Conservation (phyloP, 495 filamentous ascomycete species). For the Penicillium cataractarum region DNA sequence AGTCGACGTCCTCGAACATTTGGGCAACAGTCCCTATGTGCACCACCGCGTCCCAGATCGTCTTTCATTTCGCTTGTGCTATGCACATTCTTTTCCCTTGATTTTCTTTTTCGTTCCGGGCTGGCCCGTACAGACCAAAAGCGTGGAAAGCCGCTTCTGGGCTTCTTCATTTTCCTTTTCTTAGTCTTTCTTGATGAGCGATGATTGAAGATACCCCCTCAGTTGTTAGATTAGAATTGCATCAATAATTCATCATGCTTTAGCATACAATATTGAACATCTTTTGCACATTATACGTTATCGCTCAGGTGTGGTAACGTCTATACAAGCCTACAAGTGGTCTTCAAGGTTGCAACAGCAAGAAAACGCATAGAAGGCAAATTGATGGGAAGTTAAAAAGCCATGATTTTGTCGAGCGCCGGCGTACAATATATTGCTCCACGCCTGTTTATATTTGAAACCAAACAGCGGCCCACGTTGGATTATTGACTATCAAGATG, state of each 20-base stretch:
- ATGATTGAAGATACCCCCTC: slow-evolving; percentile 23
- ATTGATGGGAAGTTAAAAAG: too few relatives aligned
- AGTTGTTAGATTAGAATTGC: slow-evolving; percentile 14
- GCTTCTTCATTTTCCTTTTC: background rate
- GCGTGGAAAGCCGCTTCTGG: background rate
- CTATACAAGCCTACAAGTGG: background rate
- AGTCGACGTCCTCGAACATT: background rate
- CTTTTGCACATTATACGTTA: too few relatives aligned
- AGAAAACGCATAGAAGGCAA: background rate
- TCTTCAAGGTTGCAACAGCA: background rate
- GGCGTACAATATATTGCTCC: background rate
- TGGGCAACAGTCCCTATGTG: background rate
- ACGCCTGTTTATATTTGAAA: background rate
- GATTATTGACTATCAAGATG: background rate
- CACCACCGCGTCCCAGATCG: background rate
- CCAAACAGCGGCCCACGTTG: background rate
- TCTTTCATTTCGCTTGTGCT: background rate
- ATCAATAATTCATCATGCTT: slow-evolving; percentile 3
- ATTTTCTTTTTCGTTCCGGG: background rate
- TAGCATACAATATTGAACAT: background rate
- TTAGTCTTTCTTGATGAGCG: slow-evolving; percentile 9
- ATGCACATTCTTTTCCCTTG: background rate
- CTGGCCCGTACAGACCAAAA: background rate
- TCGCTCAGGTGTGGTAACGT: too few relatives aligned
- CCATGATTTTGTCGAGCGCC: background rate